Evolutionary conservation across 495 filamentous ascomycete species (phyloP), one percentile per base, ranked within the genome.

Genomic region (Tuber melanosporum): DNA sequence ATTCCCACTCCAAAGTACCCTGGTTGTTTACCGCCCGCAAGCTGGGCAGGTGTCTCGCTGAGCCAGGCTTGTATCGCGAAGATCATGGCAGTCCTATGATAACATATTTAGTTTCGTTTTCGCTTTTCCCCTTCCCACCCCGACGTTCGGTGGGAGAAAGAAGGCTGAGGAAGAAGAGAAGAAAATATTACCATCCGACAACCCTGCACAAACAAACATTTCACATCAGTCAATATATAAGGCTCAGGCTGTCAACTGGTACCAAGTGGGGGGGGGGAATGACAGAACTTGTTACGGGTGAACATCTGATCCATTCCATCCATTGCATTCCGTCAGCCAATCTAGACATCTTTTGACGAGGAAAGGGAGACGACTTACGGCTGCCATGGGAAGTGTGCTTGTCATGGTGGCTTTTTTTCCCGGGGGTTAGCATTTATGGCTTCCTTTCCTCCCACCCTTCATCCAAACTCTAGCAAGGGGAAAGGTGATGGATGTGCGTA

Each of bases 1-100:
- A 83, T 83, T 19, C 79, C 82, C 14, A 83, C 75, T 36, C 75
- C 71, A 32, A 83, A 83, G 57, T 80, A 82, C 9, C 77, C 82
- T 0, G 82, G 82, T 47, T 83, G 82, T 43, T 83, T 83, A 73
- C 82, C 82, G 42, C 39, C 78, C 19, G 82, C 82, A n/a, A 82
- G 22, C 26, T 78, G 74, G 17, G 75, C 79, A 0, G 82, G 80
- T 0, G 79, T 82, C 71, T 83, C 82, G 44, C 77, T 83, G 66
- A 83, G 76, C 82, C 82, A 83, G 52, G 70, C 75, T 71, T 83
- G 82, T n/a, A 83, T 22, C 12, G 82, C 82, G 36, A 83, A 83
- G 45, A 83, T 73, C 36, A 83, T 77, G 17, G 82, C 73, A 0
- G 79, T 77, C 82, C 82, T 62, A 62, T 32, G 32, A 32, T 66